Conservation (phyloP, 1,139 yeast species). For the Hemisphaericaspora xylanilytica region DNA sequence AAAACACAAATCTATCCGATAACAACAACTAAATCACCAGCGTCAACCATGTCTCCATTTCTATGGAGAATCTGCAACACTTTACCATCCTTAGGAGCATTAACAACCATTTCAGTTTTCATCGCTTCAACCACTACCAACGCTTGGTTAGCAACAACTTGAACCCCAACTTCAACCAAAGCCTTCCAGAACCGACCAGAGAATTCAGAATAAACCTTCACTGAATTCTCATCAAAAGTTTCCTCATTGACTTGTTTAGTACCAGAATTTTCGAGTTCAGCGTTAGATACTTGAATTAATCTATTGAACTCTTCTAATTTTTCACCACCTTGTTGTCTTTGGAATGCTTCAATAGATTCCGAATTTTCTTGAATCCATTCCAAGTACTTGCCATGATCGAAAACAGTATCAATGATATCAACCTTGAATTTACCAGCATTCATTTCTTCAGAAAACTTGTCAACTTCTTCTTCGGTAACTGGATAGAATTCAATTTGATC, state of each 20-base stretch:
- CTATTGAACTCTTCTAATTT: slow-evolving; percentile 81
- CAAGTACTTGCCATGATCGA: slow-evolving; percentile 77
- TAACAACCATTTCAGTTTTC: slow-evolving; percentile 95
- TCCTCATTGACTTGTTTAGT: slow-evolving; percentile 43
- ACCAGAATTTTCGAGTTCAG: slow-evolving; percentile 59
- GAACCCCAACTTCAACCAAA: slow-evolving; percentile 76
- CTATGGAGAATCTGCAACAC: slow-evolving; percentile 73
- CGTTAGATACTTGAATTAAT: slow-evolving; percentile 79
- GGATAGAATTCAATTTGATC: slow-evolving; percentile 96
- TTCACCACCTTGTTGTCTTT: slow-evolving; percentile 68
- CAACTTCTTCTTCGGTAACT: slow-evolving; percentile 79
- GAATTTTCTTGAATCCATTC: slow-evolving; percentile 75
- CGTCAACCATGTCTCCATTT: slow-evolving; percentile 94
- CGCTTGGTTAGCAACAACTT: slow-evolving; percentile 71
- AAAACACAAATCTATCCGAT: slow-evolving; percentile 39
- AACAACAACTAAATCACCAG: slow-evolving; percentile 91
- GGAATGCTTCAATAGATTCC: slow-evolving; percentile 69
- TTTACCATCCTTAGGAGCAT: slow-evolving; percentile 70
- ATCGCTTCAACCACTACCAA: slow-evolving; percentile 91
- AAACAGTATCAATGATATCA: slow-evolving; percentile 71
- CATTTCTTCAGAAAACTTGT: slow-evolving; percentile 66
- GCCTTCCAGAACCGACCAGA: slow-evolving; percentile 98
- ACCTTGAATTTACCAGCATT: slow-evolving; percentile 78
- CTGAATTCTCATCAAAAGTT: slow-evolving; percentile 67
- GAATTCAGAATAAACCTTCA: slow-evolving; percentile 85